phyloP scores from a whole-genome alignment of 192 early-diverging fungal genomes.

The Coemansia reversa region DNA sequence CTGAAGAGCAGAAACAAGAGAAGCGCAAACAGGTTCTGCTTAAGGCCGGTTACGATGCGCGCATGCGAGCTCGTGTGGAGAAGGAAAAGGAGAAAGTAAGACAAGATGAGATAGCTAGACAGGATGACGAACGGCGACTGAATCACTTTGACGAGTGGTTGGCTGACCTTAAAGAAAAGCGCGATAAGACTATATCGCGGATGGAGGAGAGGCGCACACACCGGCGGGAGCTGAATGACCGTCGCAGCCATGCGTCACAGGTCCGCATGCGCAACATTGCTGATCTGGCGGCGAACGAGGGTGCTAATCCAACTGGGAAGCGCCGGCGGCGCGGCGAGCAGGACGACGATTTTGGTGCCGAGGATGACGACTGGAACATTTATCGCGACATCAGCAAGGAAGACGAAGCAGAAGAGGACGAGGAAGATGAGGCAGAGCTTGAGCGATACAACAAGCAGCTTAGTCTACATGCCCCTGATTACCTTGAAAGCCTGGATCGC shows the following conservation, averaged over 20 bases:
- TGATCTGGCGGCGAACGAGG: conserved; percentile 64
- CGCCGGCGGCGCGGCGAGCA: conserved; percentile 51
- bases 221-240: conserved; percentile 79
- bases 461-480: conserved; percentile 70
- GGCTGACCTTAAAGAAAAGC: conserved; percentile 61
- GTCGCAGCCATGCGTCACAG: conserved; percentile 83
- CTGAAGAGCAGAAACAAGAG: conserved; percentile 74
- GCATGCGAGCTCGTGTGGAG: conserved; percentile 68
- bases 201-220: conserved; percentile 68
- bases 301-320: conserved; percentile 16
- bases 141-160: conserved; percentile 74
- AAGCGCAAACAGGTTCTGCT: conserved; percentile 82
- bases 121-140: conserved; percentile 72
- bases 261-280: conserved; percentile 85
- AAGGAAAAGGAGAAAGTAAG: conserved; percentile 63
- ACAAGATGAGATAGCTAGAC: conserved; percentile 58
- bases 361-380: conserved; percentile 90
- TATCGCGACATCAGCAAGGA: conserved; percentile 88
- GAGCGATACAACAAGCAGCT: conserved; percentile 72
- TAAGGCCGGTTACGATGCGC: conserved; percentile 74
- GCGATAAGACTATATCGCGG: conserved; percentile 62
- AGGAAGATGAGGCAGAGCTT: conserved; percentile 68
- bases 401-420: conserved; percentile 78
- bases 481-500: conserved; percentile 70
- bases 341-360: conserved; percentile 91